Base-by-base conservation (phyloP, 1,284 basidiomycete species). In the Trametes sp. region DNA sequence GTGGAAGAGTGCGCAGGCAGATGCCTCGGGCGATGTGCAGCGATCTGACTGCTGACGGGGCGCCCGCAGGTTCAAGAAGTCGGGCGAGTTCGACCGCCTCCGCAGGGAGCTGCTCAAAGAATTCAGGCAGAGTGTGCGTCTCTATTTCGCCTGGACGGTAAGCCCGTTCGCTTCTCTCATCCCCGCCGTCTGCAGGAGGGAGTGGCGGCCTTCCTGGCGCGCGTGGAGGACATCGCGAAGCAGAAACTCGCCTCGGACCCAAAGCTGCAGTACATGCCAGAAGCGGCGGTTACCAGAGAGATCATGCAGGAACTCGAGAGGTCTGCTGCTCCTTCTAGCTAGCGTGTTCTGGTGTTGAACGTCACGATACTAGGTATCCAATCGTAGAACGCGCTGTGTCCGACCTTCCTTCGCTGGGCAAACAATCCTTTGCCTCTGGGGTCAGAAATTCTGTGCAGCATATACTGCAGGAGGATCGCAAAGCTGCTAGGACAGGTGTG, bases 71-170 rank as follows among this genome's bases (percentile, higher is more conserved):
- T 92, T 91, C 80, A 92, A 92, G 74, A 88, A 88, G 70, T 90
- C 89, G 8, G 91, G 90, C 29, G 89, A 92, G 76, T 92, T 91
- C 69, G 90, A 92, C 69, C 84, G 87, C 41, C 74, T 92, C 62
- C 81, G 90, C 53, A 83, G 84, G 49, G 86, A 92, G 70, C 77
- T 93, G 23, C 74, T 92, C 57, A 70, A 80, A 10, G 80, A 88
- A 70, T 91, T 91, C 73, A 85, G 86, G 69, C 81, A 79, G 69
- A 83, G 86, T 69, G 91, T 90, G 73, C 70, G 87, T 79, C 48
- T 61, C 44, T 31, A 38, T 58, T 57, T 64, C 48, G 33, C 29
- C 29, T 42, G 33, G 41, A 60, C 61, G 58, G 59, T 62, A 54
- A 57, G 52, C 56, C 46, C 54, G 46, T 57, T 38, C 50, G 46